Evolutionary conservation across 225 moss, liverwort and hornwort genomes (phyloP).

Genomic region (Pseudisothecium myosuroides): DNA sequence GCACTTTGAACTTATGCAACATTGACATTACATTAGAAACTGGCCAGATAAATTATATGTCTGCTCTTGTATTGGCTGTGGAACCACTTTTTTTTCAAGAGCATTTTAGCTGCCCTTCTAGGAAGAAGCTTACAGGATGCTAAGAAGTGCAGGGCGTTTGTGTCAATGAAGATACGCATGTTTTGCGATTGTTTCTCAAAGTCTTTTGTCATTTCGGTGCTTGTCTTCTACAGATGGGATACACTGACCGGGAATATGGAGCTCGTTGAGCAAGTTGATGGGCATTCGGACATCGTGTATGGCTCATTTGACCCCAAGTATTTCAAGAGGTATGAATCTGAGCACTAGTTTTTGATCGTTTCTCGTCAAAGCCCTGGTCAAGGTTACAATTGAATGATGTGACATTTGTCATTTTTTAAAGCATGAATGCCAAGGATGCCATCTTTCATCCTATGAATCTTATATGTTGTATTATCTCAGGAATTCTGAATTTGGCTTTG

Average conservation of each 20-base stretch:
- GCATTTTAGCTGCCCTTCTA: neutral
- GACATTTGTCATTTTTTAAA: neutral
- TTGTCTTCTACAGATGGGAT: conserved; percentile 47
- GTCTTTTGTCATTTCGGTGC: neutral
- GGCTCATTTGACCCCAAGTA: conserved; percentile 73
- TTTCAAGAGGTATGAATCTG: conserved; percentile 34
- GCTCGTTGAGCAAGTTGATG: conserved; percentile 69
- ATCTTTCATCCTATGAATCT: neutral
- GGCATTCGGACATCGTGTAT: conserved; percentile 70
- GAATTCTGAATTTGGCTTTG: neutral
- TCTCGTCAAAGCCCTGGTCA: neutral
- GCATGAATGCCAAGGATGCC: neutral
- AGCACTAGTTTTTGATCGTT: neutral
- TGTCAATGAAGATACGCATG: neutral
- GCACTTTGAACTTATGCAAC: neutral
- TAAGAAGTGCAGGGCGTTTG: neutral
- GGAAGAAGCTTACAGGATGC: neutral
- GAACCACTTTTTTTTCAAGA: neutral
- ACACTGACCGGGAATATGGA: conserved; percentile 60
- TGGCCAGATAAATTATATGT: neutral
- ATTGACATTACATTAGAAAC: neutral
- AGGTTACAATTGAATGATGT: neutral
- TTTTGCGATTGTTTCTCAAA: neutral
- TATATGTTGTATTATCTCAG: neutral
- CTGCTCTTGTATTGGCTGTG: neutral